Evolutionary conservation across 208 protist genomes (phyloP).

Genomic region (Crithidia sp.): DNA sequence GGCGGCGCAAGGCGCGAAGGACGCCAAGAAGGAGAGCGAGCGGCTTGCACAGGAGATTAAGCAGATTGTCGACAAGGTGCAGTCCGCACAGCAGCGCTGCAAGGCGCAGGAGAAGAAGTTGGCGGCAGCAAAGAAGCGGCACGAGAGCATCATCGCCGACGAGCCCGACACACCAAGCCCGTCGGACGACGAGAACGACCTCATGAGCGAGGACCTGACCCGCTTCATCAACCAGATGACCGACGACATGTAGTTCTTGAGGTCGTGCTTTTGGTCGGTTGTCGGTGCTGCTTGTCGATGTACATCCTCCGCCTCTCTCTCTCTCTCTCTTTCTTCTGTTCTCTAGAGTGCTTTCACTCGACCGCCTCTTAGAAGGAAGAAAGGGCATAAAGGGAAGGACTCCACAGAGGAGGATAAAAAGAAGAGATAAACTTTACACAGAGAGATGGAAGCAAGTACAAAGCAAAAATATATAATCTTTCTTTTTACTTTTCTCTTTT

Average conservation of each 20-base stretch:
- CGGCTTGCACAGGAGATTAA: constrained; percentile 66
- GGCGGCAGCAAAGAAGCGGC: constrained; percentile 36
- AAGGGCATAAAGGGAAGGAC: not conserved
- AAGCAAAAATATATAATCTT: too few species aligned
- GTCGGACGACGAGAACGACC: constrained; percentile 60
- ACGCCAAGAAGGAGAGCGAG: constrained; percentile 62
- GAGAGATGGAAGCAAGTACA: too few species aligned
- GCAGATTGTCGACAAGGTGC: constrained; percentile 52
- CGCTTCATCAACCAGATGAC: constrained; percentile 65
- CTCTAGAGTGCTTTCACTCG: not conserved
- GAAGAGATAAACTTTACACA: too few species aligned
- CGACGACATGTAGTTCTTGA: constrained; percentile 44
- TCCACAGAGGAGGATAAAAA: not conserved
- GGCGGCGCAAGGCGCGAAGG: constrained; percentile 62
- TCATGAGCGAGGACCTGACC: constrained; percentile 61
- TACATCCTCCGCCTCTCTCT: not conserved
- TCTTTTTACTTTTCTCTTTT: too few species aligned
- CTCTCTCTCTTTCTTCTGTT: not conserved
- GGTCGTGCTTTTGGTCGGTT: not conserved
- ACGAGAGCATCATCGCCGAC: constrained; percentile 46
- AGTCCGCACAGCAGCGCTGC: constrained; percentile 53
- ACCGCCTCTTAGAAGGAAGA: not conserved
- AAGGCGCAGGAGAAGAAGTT: constrained; percentile 74
- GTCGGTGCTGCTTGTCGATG: not conserved
- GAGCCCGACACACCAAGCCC: constrained; percentile 51